Base-by-base conservation (phyloP, 2,329 filamentous ascomycete genomes). In the Arthrobotrys iridis region DNA sequence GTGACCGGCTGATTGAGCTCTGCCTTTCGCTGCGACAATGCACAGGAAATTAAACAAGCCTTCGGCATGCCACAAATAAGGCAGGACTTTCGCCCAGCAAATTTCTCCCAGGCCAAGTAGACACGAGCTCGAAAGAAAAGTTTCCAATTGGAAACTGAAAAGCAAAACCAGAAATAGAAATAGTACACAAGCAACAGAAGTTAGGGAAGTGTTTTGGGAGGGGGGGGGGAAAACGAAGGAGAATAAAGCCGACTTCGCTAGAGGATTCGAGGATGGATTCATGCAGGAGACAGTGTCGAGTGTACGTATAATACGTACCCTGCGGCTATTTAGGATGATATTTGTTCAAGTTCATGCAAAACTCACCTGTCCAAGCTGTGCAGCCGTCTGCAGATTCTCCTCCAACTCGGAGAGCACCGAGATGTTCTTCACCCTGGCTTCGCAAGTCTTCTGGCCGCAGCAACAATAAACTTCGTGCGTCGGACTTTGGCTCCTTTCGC, bases 311-410 rank as follows among this genome's bases (percentile, higher is more conserved):
- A n/a, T n/a, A n/a, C n/a, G n/a, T 28, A 24, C 30, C 13, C 43
- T 55, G 41, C 24, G n/a, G 46, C 33, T 35, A 28, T 58, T 50
- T 59, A 62, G 60, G 66, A 74, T 74, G 59, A 11, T 50, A 60
- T 55, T 71, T 58, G 59, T 50, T 52, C 30, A 40, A 18, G 15
- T 28, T 22, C 33, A 46, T 46, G 11, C 26, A 13, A 15, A 57
- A 70, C 71, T 64, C 35, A 76, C 71, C 63, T 70, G 63, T 63
- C 71, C 71, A 35, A 76, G 64, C 65, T 76, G 63, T 30, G 71
- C 71, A 50, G 71, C 71, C 1, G 71, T 76, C 52, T 76, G 71
- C 63, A 76, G 33, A 35, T 76, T 70, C 59, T 76, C 71, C 22
- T 76, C 71, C 15, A 76, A 35, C 33, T 76, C 71, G 13, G 57